phyloP scores from a whole-genome alignment of 2,329 filamentous ascomycete species.

The Sordariomycetes sp. region DNA sequence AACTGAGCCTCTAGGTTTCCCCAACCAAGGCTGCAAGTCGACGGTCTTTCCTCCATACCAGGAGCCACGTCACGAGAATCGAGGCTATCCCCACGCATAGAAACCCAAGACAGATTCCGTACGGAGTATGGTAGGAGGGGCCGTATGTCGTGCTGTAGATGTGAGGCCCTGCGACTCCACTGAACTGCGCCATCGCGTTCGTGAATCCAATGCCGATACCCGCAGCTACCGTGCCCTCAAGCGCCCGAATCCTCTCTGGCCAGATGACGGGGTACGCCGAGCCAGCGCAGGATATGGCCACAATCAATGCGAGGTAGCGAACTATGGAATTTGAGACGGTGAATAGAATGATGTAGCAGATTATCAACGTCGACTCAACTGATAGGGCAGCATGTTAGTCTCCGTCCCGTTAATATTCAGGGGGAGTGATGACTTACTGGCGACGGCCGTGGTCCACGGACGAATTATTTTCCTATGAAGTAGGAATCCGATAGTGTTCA shows the following conservation, averaged over 20 bases:
- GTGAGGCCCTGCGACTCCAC: conserved; percentile 35
- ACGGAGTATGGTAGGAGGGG: conserved; percentile 23
- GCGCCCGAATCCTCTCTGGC: conserved; percentile 39
- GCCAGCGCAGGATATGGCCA: conserved; percentile 28
- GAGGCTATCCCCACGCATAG: neutral
- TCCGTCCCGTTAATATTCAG: conserved; percentile 27
- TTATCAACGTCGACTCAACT: conserved; percentile 29
- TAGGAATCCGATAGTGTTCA: neutral
- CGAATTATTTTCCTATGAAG: neutral
- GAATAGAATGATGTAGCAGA: conserved; percentile 32
- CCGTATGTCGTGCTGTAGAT: conserved; percentile 32
- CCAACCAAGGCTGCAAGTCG: neutral
- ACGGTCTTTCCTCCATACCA: neutral
- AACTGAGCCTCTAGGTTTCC: no score
- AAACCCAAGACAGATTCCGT: neutral
- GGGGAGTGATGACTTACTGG: conserved; percentile 22
- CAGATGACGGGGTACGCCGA: conserved; percentile 39
- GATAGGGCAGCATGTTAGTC: conserved; percentile 23
- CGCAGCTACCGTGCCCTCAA: conserved; percentile 31
- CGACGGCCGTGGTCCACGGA: neutral
- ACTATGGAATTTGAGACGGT: conserved; percentile 32
- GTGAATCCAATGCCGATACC: conserved; percentile 39
- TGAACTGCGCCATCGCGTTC: conserved; percentile 37
- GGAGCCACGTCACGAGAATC: neutral
- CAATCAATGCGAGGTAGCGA: conserved; percentile 33